These are phyloP conservation scores for Pascua sp. DNA, from an alignment of 1,284 basidiomycete species.

Conservation along the genomic window DNA sequence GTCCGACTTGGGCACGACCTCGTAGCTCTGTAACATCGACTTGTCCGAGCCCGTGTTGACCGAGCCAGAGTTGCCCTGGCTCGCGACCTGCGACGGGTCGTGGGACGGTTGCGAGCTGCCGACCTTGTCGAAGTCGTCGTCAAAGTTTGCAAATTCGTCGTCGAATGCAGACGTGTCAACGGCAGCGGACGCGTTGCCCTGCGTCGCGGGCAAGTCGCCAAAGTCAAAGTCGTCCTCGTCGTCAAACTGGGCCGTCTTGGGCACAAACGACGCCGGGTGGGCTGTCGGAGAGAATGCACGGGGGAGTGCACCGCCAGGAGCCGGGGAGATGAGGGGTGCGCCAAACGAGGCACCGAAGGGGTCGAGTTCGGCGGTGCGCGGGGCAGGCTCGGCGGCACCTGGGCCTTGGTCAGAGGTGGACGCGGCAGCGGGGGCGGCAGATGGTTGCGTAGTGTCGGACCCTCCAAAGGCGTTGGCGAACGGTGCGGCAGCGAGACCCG, in stretches of 20 bases:
- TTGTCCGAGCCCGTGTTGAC: constrained; percentile 23
- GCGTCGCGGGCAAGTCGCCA: constrained; percentile 51
- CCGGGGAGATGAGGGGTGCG: not conserved
- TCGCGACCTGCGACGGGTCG: constrained; percentile 5
- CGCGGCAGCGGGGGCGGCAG: too few species aligned
- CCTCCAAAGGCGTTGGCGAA: too few species aligned
- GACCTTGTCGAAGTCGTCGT: constrained; percentile 48
- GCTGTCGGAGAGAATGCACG: not conserved
- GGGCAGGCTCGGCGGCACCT: not conserved
- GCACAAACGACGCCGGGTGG: not conserved
- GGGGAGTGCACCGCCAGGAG: not conserved
- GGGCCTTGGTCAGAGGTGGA: too few species aligned
- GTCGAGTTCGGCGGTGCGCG: constrained; percentile 1
- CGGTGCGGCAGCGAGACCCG: too few species aligned
- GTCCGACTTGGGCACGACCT: constrained; percentile 30
- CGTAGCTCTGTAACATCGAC: constrained; percentile 32
- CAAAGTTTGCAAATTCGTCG: constrained; percentile 52
- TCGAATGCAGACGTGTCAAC: constrained; percentile 30
- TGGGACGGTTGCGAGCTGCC: too few species aligned
- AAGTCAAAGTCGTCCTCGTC: constrained; percentile 87
- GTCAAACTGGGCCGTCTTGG: constrained; percentile 57
- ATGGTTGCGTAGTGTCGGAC: too few species aligned
- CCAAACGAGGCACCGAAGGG: constrained; percentile 22
- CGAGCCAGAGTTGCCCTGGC: too few species aligned
- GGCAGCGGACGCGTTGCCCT: not conserved